Evolutionary conservation across 2,329 filamentous ascomycete species (phyloP), one percentile per base, ranked within the genome.

Genomic region (Penicillium vulpinum): DNA sequence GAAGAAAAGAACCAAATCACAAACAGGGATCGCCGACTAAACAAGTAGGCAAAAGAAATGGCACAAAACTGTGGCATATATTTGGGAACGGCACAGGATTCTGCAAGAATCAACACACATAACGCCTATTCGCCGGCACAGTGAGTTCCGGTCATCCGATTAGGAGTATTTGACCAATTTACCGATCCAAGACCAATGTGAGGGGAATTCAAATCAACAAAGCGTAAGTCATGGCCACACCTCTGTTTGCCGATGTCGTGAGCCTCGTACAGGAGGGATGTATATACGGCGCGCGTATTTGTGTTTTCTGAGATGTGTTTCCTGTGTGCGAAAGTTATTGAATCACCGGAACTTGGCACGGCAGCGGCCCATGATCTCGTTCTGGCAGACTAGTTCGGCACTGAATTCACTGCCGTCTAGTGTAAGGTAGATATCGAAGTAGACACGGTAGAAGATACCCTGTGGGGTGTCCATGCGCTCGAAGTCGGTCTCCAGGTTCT

Each of bases 391-490:
- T 38, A 99, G 81, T 80, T 97, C 94, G 51, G 94, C 94, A 67
- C 94, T 97, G 81, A 99, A 97, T 75, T 99, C 94, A 51, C 91
- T 96, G 22, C 94, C 94, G 70, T 99, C 94, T 16, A 99, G 87
- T 0, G 94, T 97, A 63, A 99, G 85, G 76, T 96, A 95, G 57
- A 85, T 85, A 64, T 85, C 83, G 65, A 85, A 85, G 73, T 85
- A 85, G 44, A 85, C 83, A 62, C 91, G 88, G 81, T 96, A 96
- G 76, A 96, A 96, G 4, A 91, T 95, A 61, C 94, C 94, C 75
- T 99, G 93, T 6, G 94, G 92, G 1, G 94, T 97, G 74, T 97
- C 94, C 94, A 97, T 97, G 72, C 94, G 88, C 79, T 99, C 94
- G 70, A 99, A 99, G 75, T 99, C 94, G 78, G 97, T 97, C 77